Base-by-base conservation (phyloP, 148 eudicot genomes). In the Vaccinium vitisidaea region DNA sequence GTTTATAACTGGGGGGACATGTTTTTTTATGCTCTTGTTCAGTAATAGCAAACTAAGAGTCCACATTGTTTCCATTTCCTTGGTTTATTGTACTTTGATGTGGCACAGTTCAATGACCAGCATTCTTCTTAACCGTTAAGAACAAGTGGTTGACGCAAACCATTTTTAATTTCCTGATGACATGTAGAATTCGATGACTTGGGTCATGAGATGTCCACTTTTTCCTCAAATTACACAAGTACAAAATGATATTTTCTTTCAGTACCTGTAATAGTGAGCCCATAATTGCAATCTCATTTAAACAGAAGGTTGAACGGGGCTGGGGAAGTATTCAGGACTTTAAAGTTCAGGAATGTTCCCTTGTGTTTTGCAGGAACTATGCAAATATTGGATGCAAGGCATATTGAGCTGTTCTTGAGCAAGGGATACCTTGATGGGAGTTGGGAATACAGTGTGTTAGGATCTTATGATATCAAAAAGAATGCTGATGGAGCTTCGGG, bases 331-430 rank as follows among this genome's bases (percentile, higher is more conserved):
- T 32, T 10, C 18, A 36, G 50, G 11, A 18, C n/a, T 43, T 43
- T 52, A 30, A 49, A 50, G 69, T 75, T 43, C 13, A 16, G 49
- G 71, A 74, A 54, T 23, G 82, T 83, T 70, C 12, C 36, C 36
- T 50, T 11, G 39, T 53, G 19, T 23, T 69, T 83, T 88, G 61
- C 91, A 97, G 98, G 99, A 71, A 97, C 99, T 58, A 97, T 97
- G 99, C 99, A 95, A 86, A 90, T 89, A 43, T 82, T 97, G 89
- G 99, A 97, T 87, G 93, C 92, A 71, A 93, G 99, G 88, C 96
- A 97, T 77, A 87, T 95, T 50, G 99, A 97, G 87, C 94, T 97
- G 81, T 95, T 97, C 89, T 89, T 94, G 80, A 81, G 86, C 53
- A 86, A 90, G 74, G 93, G 87, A 63, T 97, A 89, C 91, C 89